Evolutionary conservation across 495 filamentous ascomycete genomes (phyloP).

Genomic region (Trichoderma gamsii): DNA sequence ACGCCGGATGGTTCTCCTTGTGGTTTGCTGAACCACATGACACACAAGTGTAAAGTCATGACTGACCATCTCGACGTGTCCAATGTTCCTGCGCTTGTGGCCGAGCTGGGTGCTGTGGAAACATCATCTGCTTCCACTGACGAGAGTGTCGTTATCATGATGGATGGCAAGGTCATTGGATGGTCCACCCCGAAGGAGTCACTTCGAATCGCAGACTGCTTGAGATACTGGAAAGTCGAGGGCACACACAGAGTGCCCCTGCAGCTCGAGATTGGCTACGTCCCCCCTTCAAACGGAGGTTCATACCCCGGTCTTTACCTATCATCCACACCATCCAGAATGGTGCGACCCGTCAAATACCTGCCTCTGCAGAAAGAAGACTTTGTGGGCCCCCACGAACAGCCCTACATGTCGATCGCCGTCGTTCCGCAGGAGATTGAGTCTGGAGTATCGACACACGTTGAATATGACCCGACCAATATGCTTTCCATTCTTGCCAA

Average conservation of each 20-base stretch:
- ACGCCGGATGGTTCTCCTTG: constrained; percentile 95
- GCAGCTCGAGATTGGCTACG: constrained; percentile 84
- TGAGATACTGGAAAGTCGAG: constrained; percentile 93
- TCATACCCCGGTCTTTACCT: constrained; percentile 96
- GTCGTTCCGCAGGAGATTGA: constrained; percentile 76
- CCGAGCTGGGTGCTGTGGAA: constrained; percentile 68
- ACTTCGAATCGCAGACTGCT: constrained; percentile 67
- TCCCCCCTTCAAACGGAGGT: constrained; percentile 78
- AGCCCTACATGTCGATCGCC: constrained; percentile 97
- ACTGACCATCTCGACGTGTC: constrained; percentile 66
- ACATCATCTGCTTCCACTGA: constrained; percentile 66
- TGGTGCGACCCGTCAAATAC: constrained; percentile 90
- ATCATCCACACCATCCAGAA: constrained; percentile 74
- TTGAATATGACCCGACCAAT: constrained; percentile 91
- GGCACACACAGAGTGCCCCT: constrained; percentile 77
- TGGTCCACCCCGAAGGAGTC: constrained; percentile 83
- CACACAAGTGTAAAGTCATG: constrained; percentile 88
- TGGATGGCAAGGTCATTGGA: constrained; percentile 84
- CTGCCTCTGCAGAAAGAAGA: constrained; percentile 77
- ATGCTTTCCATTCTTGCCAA: constrained; percentile 97
- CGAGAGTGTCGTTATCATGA: constrained; percentile 78
- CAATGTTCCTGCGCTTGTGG: constrained; percentile 61
- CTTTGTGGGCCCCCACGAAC: constrained; percentile 86
- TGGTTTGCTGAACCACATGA: constrained; percentile 88
- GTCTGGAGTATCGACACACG: constrained; percentile 83